These are phyloP conservation scores for Cymbopogon citratus DNA, from an alignment of 176 grass and related monocot species.

Conservation along the genomic window DNA sequence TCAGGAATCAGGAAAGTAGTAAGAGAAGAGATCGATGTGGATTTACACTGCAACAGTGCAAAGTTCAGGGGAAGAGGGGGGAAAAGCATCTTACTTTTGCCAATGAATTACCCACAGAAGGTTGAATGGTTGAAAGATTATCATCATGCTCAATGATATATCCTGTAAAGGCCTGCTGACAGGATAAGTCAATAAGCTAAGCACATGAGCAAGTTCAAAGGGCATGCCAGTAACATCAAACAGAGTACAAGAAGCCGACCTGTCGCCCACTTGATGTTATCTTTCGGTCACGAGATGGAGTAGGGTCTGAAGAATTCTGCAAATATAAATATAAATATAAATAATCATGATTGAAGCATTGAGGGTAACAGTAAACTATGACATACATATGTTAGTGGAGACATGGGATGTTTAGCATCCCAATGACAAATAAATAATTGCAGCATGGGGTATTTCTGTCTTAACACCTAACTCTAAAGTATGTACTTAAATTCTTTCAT, in stretches of 20 bases:
- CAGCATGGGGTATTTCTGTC: background rate
- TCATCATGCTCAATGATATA: slow-evolving; percentile 73
- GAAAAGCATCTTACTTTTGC: slow-evolving; percentile 36
- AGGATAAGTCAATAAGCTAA: background rate
- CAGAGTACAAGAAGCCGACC: slow-evolving; percentile 26
- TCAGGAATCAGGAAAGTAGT: background rate
- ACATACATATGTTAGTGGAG: background rate
- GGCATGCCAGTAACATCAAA: background rate
- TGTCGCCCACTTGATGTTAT: slow-evolving; percentile 42
- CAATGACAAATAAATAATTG: background rate
- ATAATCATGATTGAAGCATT: slow-evolving; percentile 5
- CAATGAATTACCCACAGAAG: slow-evolving; percentile 21
- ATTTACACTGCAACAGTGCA: background rate
- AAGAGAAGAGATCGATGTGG: background rate
- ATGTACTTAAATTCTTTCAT: background rate
- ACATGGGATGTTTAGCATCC: background rate
- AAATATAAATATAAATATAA: background rate
- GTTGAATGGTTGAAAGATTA: slow-evolving; percentile 36
- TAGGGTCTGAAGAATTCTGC: slow-evolving; percentile 37
- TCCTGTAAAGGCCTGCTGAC: slow-evolving; percentile 61
- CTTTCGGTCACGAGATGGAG: slow-evolving; percentile 17
- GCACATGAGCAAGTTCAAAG: slow-evolving; percentile 7
- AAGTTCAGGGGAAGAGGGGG: background rate
- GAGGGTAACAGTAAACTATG: background rate
- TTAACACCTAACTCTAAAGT: background rate